These are phyloP conservation scores for Penicillium decumbens DNA, from an alignment of 2,329 filamentous ascomycete genomes.

Conservation along the genomic window DNA sequence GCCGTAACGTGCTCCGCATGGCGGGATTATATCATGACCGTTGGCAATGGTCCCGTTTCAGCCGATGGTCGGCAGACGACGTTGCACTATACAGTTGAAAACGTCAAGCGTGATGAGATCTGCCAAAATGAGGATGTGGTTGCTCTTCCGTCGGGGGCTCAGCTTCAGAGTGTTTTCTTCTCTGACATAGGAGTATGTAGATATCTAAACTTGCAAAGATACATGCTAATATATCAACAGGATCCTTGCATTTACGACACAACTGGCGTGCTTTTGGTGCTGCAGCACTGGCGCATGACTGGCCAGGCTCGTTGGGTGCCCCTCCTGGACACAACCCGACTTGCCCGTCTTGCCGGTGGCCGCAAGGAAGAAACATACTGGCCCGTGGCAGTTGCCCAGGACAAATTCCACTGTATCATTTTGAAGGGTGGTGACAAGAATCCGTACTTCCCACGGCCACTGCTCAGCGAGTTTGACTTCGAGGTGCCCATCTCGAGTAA, in stretches of 20 bases:
- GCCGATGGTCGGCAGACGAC: constrained; percentile 67
- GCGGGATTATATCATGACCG: constrained; percentile 92
- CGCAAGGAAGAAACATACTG: constrained; percentile 88
- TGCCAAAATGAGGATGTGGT: constrained; percentile 92
- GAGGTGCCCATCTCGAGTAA: constrained; percentile 68
- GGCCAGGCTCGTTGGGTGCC: constrained; percentile 89
- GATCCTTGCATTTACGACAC: constrained; percentile 97
- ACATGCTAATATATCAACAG: constrained; percentile 39
- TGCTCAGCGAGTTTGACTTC: constrained; percentile 92
- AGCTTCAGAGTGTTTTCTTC: constrained; percentile 81
- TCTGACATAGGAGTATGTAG: constrained; percentile 73
- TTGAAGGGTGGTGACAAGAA: constrained; percentile 92
- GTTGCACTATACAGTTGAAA: constrained; percentile 86
- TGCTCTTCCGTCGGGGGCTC: constrained; percentile 69
- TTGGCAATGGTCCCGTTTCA: constrained; percentile 84
- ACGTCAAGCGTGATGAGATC: constrained; percentile 88
- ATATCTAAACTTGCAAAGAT: not conserved
- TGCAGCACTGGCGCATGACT: constrained; percentile 83
- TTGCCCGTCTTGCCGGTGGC: constrained; percentile 76
- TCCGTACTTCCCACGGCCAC: constrained; percentile 83
- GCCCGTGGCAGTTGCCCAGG: constrained; percentile 85
- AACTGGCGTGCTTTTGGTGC: constrained; percentile 77
- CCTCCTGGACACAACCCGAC: constrained; percentile 78
- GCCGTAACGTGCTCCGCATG: constrained; percentile 91
- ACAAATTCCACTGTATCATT: constrained; percentile 97